Evolutionary conservation across 352 stramenopile genomes (phyloP).

Genomic region (Phytophthora idaei): DNA sequence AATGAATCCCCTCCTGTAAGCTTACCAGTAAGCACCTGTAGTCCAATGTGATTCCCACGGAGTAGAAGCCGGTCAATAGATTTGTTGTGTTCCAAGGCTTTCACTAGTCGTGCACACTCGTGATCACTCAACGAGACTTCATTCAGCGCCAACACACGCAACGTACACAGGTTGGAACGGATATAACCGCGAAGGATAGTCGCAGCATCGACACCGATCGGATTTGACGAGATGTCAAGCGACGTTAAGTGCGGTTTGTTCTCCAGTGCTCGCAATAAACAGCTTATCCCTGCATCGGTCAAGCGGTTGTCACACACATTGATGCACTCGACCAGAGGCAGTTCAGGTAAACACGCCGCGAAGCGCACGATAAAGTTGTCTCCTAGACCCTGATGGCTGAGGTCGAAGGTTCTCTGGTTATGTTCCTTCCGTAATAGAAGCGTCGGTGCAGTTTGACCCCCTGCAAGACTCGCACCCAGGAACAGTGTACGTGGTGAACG

Average conservation of each 20-base stretch:
- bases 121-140: conserved; percentile 62
- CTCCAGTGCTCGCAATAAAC: conserved; percentile 59
- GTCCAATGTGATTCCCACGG: conserved; percentile 75
- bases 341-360: conserved; percentile 56
- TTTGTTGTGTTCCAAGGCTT: conserved; percentile 76
- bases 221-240: conserved; percentile 69
- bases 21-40: conserved; percentile 39
- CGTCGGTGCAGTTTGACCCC: conserved; percentile 47
- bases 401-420: conserved; percentile 52
- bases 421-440: conserved; percentile 53
- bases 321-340: conserved; percentile 72
- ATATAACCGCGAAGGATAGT: conserved; percentile 61
- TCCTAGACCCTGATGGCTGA: conserved; percentile 66
- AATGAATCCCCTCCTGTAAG: not conserved
- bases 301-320: conserved; percentile 67
- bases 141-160: conserved; percentile 60
- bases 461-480: conserved; percentile 52
- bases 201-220: conserved; percentile 52
- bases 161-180: conserved; percentile 63
- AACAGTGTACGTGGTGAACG: conserved; percentile 61
- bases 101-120: conserved; percentile 75
- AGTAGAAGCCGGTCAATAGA: conserved; percentile 69
- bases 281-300: conserved; percentile 55
- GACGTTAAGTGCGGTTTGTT: conserved; percentile 70
- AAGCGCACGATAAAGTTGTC: conserved; percentile 71